phyloP scores from a whole-genome alignment of 768 basidiomycete genomes.

The Leccinum disarticulatum region DNA sequence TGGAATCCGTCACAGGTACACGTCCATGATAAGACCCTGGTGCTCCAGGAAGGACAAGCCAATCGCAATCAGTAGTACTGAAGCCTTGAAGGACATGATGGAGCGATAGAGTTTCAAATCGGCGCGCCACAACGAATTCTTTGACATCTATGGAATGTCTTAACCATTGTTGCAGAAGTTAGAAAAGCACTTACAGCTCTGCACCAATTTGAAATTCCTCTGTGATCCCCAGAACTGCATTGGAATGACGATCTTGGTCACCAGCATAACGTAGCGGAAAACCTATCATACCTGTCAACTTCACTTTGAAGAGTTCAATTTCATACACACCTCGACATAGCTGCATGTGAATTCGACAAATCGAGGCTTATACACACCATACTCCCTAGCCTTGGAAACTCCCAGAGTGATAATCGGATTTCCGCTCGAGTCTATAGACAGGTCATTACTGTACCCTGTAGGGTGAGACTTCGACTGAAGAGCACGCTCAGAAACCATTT shows the following conservation, averaged over 20 bases:
- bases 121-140: constrained; percentile 66
- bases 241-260: constrained; percentile 72
- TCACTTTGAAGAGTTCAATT: background rate
- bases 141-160: constrained; percentile 56
- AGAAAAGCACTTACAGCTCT: constrained; percentile 46
- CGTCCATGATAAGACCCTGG: constrained; percentile 42
- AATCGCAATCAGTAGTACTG: constrained; percentile 70
- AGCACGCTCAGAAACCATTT: constrained; percentile 72
- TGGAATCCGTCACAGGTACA: constrained; percentile 61
- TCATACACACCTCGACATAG: constrained; percentile 54
- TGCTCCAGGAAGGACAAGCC: constrained; percentile 57
- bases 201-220: constrained; percentile 61
- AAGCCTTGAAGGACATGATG: constrained; percentile 79
- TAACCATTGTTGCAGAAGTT: background rate
- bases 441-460: constrained; percentile 34
- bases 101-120: constrained; percentile 79
- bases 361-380: constrained; percentile 59
- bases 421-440: constrained; percentile 54
- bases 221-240: constrained; percentile 75
- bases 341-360: constrained; percentile 76
- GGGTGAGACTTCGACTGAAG: constrained; percentile 56
- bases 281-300: constrained; percentile 46
- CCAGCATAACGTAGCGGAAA: constrained; percentile 58
- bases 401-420: constrained; percentile 47
- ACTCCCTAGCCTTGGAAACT: constrained; percentile 45